A percentile compares a stretch with the other conserved stretches of the same genome.
Conservation (phyloP, 2,329 filamentous ascomycete genomes). For the Diplodia mutila region DNA sequence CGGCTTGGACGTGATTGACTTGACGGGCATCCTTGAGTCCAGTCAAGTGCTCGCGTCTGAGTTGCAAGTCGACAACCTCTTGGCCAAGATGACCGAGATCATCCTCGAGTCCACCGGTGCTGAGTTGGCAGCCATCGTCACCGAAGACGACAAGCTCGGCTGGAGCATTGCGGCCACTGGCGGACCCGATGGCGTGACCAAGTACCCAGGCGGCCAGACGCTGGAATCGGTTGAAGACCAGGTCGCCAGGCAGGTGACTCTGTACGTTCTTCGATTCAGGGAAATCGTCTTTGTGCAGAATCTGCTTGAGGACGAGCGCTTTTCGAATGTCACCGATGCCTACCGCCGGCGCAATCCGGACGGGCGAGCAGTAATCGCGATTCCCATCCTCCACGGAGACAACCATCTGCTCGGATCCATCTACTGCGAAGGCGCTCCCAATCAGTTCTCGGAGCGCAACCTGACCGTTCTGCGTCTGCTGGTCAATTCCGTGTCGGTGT, state of each 20-base stretch:
- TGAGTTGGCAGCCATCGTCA: constrained; percentile 72
- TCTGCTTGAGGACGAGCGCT: constrained; percentile 73
- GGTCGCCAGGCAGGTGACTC: constrained; percentile 75
- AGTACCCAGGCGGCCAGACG: constrained; percentile 68
- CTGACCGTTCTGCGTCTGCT: constrained; percentile 63
- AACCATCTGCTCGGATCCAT: constrained; percentile 73
- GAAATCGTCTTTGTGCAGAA: constrained; percentile 77
- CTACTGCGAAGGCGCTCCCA: constrained; percentile 74
- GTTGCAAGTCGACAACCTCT: constrained; percentile 72
- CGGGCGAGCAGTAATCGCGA: constrained; percentile 76
- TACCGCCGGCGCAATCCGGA: constrained; percentile 71
- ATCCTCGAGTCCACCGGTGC: constrained; percentile 78
- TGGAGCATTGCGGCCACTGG: constrained; percentile 78
- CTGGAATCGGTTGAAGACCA: constrained; percentile 66
- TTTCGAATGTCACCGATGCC: constrained; percentile 71
- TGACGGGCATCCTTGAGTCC: constrained; percentile 76
- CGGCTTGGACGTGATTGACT: constrained; percentile 77
- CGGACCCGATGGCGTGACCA: constrained; percentile 70
- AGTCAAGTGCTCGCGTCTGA: constrained; percentile 82
- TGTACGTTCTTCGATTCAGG: constrained; percentile 76
- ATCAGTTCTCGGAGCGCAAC: constrained; percentile 74
- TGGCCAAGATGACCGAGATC: constrained; percentile 81
- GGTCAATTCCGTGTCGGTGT: constrained; percentile 75
- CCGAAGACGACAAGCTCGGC: constrained; percentile 66
- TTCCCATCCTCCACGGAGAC: constrained; percentile 75